Conservation (phyloP, 2,329 filamentous ascomycete species). For the Fusarium continuum region DNA sequence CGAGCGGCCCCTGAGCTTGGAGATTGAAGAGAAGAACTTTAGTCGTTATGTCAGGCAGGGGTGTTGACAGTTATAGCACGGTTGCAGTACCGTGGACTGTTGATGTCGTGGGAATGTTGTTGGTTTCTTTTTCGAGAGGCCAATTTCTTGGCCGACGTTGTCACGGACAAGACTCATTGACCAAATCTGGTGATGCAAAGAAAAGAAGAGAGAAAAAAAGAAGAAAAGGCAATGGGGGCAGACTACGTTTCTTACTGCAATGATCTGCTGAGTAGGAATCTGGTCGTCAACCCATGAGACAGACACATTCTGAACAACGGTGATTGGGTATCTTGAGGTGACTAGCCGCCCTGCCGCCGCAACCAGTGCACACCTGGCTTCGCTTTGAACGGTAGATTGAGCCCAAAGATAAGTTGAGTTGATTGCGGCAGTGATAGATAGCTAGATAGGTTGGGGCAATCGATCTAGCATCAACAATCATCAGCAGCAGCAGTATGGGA, state of each 20-base stretch:
- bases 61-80: conserved; percentile 2
- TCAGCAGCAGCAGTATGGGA: neutral
- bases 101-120: neutral
- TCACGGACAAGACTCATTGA: neutral
- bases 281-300: conserved; percentile 1
- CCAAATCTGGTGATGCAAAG: neutral
- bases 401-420: conserved; percentile 8
- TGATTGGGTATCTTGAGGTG: conserved; percentile 8
- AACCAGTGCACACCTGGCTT: conserved; percentile 18
- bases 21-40: conserved; percentile 25
- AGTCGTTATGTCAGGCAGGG: conserved; percentile 39
- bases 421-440: neutral
- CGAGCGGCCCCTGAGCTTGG: conserved; percentile 32
- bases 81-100: no score
- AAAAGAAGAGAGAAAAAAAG: neutral
- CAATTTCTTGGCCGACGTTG: neutral
- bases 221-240: no score
- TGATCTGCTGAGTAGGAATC: conserved; percentile 11
- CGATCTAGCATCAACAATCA: neutral
- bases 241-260: conserved; percentile 1
- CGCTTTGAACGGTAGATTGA: conserved; percentile 24
- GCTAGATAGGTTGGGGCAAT: neutral
- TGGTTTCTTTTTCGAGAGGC: conserved; percentile 11
- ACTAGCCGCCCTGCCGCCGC: conserved; percentile 30
- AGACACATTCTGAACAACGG: neutral